Conservation (phyloP, 345 rosid genomes). For the Corymbia maculata region DNA sequence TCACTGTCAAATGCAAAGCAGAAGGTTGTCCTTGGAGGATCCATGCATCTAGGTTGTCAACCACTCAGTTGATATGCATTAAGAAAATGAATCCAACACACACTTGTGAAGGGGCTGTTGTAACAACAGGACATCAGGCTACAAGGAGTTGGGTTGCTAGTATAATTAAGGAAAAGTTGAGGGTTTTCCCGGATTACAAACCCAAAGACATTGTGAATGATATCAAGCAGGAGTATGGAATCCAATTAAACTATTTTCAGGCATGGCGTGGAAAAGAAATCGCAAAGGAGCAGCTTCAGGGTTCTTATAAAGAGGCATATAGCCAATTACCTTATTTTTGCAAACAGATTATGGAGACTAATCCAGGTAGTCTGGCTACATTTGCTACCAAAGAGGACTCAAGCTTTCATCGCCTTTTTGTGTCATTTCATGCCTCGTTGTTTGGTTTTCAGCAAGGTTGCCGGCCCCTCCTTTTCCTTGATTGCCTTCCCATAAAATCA, state of each 20-base stretch:
- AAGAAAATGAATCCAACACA: constrained; percentile 86
- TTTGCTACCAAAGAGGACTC: constrained; percentile 88
- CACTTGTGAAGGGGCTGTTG: constrained; percentile 76
- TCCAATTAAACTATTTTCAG: constrained; percentile 83
- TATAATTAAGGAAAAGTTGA: constrained; percentile 84
- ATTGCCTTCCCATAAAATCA: constrained; percentile 68
- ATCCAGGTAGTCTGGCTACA: constrained; percentile 80
- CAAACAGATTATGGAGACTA: constrained; percentile 74
- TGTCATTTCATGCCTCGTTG: constrained; percentile 74
- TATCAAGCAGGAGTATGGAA: constrained; percentile 80
- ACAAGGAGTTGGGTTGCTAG: constrained; percentile 96
- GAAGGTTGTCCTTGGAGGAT: constrained; percentile 98
- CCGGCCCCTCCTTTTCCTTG: constrained; percentile 88
- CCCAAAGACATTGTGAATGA: constrained; percentile 90
- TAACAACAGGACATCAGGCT: constrained; percentile 70
- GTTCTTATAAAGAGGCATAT: constrained; percentile 88
- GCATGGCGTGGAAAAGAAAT: constrained; percentile 98
- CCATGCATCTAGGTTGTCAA: constrained; percentile 85
- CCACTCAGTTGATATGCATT: constrained; percentile 83
- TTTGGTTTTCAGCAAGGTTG: constrained; percentile 75
- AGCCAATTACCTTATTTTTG: constrained; percentile 70
- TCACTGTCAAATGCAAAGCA: constrained; percentile 91
- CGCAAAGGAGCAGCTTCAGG: constrained; percentile 94
- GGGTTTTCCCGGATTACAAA: constrained; percentile 72
- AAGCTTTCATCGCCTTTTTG: constrained; percentile 86